phyloP scores from a whole-genome alignment of 1,139 yeast genomes.

The Kluyveromyces sp. region DNA sequence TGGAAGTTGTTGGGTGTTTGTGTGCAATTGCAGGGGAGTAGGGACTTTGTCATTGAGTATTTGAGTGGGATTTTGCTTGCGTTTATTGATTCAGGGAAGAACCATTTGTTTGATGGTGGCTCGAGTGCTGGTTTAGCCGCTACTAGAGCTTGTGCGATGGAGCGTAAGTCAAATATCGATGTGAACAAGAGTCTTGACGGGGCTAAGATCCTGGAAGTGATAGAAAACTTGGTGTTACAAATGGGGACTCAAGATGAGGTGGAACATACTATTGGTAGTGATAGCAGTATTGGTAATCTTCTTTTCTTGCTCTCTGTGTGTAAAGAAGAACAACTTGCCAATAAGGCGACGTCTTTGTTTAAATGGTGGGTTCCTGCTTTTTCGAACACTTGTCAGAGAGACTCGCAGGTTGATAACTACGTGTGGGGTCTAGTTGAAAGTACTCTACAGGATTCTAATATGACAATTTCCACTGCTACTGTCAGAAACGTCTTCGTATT shows the following conservation, averaged over 20 bases:
- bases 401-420: slow-evolving; percentile 16
- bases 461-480: slow-evolving; percentile 19
- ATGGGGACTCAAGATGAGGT: neutral
- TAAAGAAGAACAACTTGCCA: neutral
- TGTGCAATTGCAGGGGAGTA: no score
- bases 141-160: no score
- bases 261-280: neutral
- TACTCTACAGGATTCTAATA: slow-evolving; percentile 26
- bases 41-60: no score
- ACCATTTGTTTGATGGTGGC: no score
- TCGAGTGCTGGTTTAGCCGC: no score
- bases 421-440: slow-evolving; percentile 43
- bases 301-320: neutral
- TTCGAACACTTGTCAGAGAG: neutral
- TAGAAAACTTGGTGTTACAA: neutral
- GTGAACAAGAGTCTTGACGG: neutral
- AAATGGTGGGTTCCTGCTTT: slow-evolving; percentile 3
- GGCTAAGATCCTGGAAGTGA: neutral
- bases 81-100: no score
- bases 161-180: no score
- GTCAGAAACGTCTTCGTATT: slow-evolving; percentile 44
- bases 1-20: no score
- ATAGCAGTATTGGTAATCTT: neutral
- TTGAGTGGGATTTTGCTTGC: no score
- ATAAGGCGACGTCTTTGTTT: neutral